A percentile compares a stretch with the other conserved stretches of the same genome.
These are phyloP conservation scores for Colletotrichum sp. DNA, from an alignment of 2,329 filamentous ascomycete species.

Conservation along the genomic window DNA sequence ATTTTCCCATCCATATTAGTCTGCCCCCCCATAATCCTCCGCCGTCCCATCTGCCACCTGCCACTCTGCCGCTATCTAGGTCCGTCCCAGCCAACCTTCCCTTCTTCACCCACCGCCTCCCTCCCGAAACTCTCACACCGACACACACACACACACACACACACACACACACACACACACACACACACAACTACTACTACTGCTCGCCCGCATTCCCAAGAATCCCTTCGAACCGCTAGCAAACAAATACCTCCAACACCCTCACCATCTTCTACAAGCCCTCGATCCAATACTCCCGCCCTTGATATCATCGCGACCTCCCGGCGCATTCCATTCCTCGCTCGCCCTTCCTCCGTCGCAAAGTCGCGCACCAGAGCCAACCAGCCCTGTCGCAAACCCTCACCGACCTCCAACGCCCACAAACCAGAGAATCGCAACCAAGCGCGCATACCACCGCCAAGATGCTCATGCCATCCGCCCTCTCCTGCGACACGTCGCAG, in stretches of 20 bases:
- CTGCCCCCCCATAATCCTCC: slow-evolving; percentile 5
- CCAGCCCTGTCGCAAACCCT: slow-evolving; percentile 9
- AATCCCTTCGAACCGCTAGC: neutral
- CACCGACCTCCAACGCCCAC: neutral
- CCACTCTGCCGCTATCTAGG: slow-evolving; percentile 19
- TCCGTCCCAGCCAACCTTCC: slow-evolving; percentile 20
- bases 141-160: neutral
- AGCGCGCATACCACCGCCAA: slow-evolving; percentile 22
- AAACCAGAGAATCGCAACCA: neutral
- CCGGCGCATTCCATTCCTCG: slow-evolving; percentile 11
- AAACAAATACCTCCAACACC: neutral
- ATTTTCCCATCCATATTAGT: neutral
- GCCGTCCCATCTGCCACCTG: slow-evolving; percentile 17
- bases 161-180: too few species aligned
- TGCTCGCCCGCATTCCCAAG: neutral
- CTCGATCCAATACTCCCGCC: neutral
- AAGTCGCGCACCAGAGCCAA: slow-evolving; percentile 9
- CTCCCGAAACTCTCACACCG: slow-evolving; percentile 6
- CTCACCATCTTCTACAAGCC: neutral
- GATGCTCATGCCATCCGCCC: slow-evolving; percentile 65
- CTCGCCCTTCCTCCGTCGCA: slow-evolving; percentile 8
- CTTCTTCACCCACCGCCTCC: slow-evolving; percentile 16
- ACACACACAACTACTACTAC: neutral
- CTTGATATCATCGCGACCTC: slow-evolving; percentile 5
- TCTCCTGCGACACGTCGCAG: slow-evolving; percentile 62